These are phyloP conservation scores for Ceraceosorus bombacis DNA, from an alignment of 1,284 basidiomycete species.

Conservation along the genomic window DNA sequence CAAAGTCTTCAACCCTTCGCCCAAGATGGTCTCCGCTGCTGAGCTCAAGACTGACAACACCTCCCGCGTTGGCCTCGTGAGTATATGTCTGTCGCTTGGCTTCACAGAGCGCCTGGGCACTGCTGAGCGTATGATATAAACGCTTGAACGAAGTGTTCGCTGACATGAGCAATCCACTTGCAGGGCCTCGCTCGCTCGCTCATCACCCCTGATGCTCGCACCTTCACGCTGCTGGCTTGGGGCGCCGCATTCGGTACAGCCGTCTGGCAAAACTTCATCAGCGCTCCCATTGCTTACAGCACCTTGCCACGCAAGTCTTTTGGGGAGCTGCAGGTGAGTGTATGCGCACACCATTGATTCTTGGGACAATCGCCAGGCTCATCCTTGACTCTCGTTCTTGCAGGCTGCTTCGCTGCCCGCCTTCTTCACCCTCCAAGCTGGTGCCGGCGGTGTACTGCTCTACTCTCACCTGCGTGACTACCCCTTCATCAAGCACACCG, in stretches of 20 bases:
- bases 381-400: too few species aligned
- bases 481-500: constrained; percentile 52
- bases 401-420: constrained; percentile 68
- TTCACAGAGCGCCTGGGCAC: not conserved
- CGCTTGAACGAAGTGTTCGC: not conserved
- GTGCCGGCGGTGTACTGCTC: constrained; percentile 57
- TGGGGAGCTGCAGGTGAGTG: constrained; percentile 53
- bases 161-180: not conserved
- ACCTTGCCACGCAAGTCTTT: constrained; percentile 60
- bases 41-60: not conserved
- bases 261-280: constrained; percentile 16
- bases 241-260: constrained; percentile 6
- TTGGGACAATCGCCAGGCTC: too few species aligned
- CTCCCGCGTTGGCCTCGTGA: not conserved
- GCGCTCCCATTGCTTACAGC: constrained; percentile 15
- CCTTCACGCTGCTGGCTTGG: constrained; percentile 1
- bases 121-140: not conserved
- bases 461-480: constrained; percentile 51
- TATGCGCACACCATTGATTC: too few species aligned
- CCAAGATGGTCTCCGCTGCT: not conserved
- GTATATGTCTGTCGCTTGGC: not conserved
- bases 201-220: constrained; percentile 11
- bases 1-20: not conserved
- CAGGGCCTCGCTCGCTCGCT: constrained; percentile 2
- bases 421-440: constrained; percentile 63